Evolutionary conservation across 148 eudicot species (phyloP).

Genomic region (Talinum fruticosum): DNA sequence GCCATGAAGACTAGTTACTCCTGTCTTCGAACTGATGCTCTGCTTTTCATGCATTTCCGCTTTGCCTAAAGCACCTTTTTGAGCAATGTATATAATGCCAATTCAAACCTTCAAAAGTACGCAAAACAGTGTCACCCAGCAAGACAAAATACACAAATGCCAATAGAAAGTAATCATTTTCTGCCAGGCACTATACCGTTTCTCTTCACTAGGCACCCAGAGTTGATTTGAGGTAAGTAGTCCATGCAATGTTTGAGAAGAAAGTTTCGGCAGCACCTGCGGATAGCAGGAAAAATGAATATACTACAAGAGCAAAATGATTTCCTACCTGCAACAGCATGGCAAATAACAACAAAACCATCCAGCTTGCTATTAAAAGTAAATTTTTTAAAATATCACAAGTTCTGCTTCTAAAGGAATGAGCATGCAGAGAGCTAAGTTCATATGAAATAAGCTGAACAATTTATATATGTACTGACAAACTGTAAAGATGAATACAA

Average conservation of each 20-base stretch:
- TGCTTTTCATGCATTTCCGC: constrained; percentile 48
- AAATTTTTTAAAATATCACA: too few relatives aligned
- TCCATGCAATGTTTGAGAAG: constrained; percentile 87
- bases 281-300: constrained; percentile 9
- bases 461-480: neutral
- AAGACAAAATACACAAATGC: constrained; percentile 9
- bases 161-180: neutral
- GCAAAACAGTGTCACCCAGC: constrained; percentile 23
- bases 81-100: constrained; percentile 73
- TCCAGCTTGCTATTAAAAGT: neutral
- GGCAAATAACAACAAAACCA: neutral
- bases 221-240: constrained; percentile 86
- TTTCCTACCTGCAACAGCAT: constrained; percentile 4
- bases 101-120: constrained; percentile 64
- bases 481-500: too few relatives aligned
- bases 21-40: constrained; percentile 37
- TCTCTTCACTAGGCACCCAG: constrained; percentile 97
- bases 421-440: constrained; percentile 4
- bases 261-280: constrained; percentile 94
- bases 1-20: constrained; percentile 32
- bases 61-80: constrained; percentile 52
- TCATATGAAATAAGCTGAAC: too few relatives aligned
- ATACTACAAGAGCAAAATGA: neutral
- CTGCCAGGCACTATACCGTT: constrained; percentile 48
- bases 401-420: neutral